Evolutionary conservation across 371 early-diverging fungal species (phyloP).

Genomic region (Mucor irregularis): DNA sequence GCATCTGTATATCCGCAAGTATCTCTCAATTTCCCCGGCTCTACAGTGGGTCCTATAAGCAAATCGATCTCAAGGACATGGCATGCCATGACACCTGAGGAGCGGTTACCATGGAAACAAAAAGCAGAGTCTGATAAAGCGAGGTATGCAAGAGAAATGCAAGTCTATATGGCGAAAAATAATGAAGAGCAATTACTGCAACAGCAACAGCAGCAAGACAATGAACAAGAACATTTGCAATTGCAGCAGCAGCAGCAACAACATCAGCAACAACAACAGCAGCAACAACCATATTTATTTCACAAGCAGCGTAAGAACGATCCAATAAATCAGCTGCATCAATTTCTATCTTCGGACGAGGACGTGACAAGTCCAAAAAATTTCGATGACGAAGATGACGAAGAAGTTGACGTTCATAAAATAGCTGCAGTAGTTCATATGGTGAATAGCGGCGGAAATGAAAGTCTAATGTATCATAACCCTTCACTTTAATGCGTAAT

Average conservation of each 20-base stretch:
- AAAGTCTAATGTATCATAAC: constrained; percentile 4
- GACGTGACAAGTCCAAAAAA: too few relatives aligned
- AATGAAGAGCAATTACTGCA: constrained; percentile 16
- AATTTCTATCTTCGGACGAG: neutral
- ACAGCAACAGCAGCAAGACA: neutral
- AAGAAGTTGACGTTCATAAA: constrained; percentile 10
- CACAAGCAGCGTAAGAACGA: too few relatives aligned
- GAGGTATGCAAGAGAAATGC: constrained; percentile 75
- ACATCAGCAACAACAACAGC: neutral
- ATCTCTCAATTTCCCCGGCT: constrained; percentile 47
- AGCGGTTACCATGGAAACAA: constrained; percentile 64
- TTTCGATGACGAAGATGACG: neutral
- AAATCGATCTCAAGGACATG: constrained; percentile 67
- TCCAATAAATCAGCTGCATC: too few relatives aligned
- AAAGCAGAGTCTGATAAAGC: constrained; percentile 74
- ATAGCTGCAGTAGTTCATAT: constrained; percentile 17
- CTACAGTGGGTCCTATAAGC: constrained; percentile 73
- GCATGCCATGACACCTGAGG: constrained; percentile 62
- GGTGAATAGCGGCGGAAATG: constrained; percentile 7
- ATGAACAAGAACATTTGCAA: neutral
- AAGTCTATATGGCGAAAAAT: constrained; percentile 48
- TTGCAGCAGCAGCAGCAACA: neutral
- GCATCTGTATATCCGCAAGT: constrained; percentile 42
- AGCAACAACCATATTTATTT: too few relatives aligned
- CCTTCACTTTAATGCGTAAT: too few relatives aligned